Conservation (phyloP, 73 alveolate genomes). For the Paramecium pentaurelia region DNA sequence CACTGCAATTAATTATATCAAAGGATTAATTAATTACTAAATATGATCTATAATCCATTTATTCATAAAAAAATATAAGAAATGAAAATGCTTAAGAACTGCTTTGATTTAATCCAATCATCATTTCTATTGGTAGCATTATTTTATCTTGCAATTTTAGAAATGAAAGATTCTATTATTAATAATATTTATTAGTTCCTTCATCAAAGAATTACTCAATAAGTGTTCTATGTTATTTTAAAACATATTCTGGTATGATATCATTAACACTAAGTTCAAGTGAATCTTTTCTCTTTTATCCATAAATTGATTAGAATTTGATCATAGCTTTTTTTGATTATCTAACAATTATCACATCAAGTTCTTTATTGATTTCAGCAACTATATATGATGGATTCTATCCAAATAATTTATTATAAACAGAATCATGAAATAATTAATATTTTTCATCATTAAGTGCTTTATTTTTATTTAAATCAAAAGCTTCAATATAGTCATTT, state of each 20-base stretch:
- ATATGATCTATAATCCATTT: background rate
- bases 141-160: background rate
- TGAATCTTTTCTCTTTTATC: background rate
- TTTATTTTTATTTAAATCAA: background rate
- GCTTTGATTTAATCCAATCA: background rate
- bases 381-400: background rate
- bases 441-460: background rate
- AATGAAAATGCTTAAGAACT: background rate
- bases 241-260: background rate
- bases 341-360: background rate
- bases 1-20: constrained; percentile 15
- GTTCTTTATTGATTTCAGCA: background rate
- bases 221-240: background rate
- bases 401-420: background rate
- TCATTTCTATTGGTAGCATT: constrained; percentile 21
- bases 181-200: constrained; percentile 26
- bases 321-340: background rate
- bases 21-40: background rate
- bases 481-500: constrained; percentile 10
- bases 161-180: background rate
- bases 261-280: background rate
- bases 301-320: background rate
- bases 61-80: background rate
- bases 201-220: background rate
- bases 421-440: background rate